Conservation (phyloP, 768 basidiomycete genomes). For the Termitomyces sp. region DNA sequence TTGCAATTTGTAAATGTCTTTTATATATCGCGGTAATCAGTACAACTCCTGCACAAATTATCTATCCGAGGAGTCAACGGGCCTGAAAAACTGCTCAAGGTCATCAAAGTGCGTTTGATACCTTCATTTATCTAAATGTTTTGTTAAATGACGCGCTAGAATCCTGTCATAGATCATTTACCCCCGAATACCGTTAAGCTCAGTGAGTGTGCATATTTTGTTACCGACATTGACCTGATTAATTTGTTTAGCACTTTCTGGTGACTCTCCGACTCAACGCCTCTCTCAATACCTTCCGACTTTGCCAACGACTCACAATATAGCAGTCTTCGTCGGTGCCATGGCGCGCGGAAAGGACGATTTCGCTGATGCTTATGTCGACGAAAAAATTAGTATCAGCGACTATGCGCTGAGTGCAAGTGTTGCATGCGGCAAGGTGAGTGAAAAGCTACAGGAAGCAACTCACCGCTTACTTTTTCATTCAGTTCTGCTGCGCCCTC, state of each 20-base stretch:
- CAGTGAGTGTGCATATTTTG: conserved; percentile 46
- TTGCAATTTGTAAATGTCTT: background rate
- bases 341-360: conserved; percentile 97
- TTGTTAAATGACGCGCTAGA: conserved; percentile 38
- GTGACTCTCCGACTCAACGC: conserved; percentile 78
- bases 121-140: background rate
- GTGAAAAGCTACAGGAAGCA: background rate
- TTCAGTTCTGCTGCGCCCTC: conserved; percentile 81
- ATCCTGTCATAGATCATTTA: conserved; percentile 91
- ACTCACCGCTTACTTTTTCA: background rate
- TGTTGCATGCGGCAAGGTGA: conserved; percentile 95
- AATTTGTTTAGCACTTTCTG: conserved; percentile 66
- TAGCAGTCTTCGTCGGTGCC: conserved; percentile 96
- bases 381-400: conserved; percentile 95
- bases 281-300: conserved; percentile 82
- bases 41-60: conserved; percentile 94
- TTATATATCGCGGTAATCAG: conserved; percentile 32
- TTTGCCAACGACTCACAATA: conserved; percentile 79
- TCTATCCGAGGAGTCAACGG: conserved; percentile 96
- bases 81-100: conserved; percentile 93
- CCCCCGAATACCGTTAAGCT: conserved; percentile 95
- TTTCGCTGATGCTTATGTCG: conserved; percentile 92
- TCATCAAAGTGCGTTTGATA: conserved; percentile 70
- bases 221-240: background rate
- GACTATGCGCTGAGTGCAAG: conserved; percentile 90